Percentiles rank a stretch among this genome's conserved stretches.
Evolutionary conservation across 2,329 filamentous ascomycete species (phyloP).

Genomic region (Mycosphaerelloides madeirae): DNA sequence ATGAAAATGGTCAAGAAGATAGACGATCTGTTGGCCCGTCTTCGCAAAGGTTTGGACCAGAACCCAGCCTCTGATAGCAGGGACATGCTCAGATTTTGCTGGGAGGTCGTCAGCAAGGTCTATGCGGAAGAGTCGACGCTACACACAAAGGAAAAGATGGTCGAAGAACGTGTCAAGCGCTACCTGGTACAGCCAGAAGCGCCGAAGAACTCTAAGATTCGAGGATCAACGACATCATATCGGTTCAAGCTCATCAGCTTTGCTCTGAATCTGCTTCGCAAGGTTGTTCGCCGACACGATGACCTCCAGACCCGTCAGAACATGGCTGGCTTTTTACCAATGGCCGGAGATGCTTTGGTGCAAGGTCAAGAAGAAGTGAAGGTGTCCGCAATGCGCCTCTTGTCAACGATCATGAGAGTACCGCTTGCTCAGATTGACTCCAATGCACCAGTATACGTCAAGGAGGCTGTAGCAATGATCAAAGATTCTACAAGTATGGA

Average conservation of each 20-base stretch:
- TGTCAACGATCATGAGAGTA: conserved; percentile 79
- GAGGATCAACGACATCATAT: conserved; percentile 70
- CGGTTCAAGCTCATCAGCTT: conserved; percentile 86
- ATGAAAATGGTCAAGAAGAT: conserved; percentile 81
- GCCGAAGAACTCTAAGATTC: conserved; percentile 69
- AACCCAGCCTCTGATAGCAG: conserved; percentile 74
- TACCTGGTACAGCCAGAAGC: conserved; percentile 76
- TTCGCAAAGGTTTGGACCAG: conserved; percentile 75
- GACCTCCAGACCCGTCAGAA: conserved; percentile 74
- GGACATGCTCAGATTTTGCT: conserved; percentile 89
- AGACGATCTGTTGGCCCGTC: conserved; percentile 78
- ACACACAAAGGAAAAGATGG: conserved; percentile 16
- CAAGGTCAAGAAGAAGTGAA: conserved; percentile 89
- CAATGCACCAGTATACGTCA: conserved; percentile 71
- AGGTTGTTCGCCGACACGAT: conserved; percentile 80
- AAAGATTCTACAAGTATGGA: conserved; percentile 72
- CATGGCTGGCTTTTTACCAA: conserved; percentile 77
- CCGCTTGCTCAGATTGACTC: conserved; percentile 67
- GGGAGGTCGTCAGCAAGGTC: conserved; percentile 84
- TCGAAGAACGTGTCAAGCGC: conserved; percentile 19
- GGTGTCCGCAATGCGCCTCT: conserved; percentile 77
- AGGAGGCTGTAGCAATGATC: conserved; percentile 78
- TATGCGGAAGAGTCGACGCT: conserved; percentile 50
- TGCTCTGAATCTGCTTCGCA: conserved; percentile 77
- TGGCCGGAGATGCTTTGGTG: conserved; percentile 81